Evolutionary conservation across 1,284 basidiomycete species (phyloP), one percentile per base, ranked within the genome.

Genomic region (Irpex sp.): DNA sequence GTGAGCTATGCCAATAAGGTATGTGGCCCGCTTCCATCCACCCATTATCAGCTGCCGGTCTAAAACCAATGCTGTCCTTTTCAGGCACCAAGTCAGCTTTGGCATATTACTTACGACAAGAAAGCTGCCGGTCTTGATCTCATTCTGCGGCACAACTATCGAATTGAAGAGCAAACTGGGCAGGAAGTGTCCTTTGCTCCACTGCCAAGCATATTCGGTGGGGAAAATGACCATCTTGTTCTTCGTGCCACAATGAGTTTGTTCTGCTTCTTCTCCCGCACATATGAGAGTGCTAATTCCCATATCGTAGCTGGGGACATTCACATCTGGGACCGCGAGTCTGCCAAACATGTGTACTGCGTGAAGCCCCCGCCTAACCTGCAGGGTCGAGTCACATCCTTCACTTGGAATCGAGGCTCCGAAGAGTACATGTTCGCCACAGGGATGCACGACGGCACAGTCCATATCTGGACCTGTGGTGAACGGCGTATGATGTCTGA

Each of bases 1-100:
- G 80, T 91, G 59, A 88, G 86, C 69, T 88, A 88, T 66, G 87
- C 89, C 72, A 83, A 83, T 70, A 88, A 87, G 77, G 88, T 85
- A 12, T 42, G 56, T 56, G 28, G 28, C 28, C 28, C 28, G 28
- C 28, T 33, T 33, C 28, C 28, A 33, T 33, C 28, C 18, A 19
- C 18, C 18, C 18, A 16, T 33, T 19, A 21, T 33, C 19, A 33
- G n/a, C 4, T 36, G 9, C n/a, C 14, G 16, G 48, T 51, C 18
- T 33, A 33, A 33, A 33, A 36, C 10, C 35, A 16, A 42, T 57
- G 42, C 62, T 45, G 18, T 37, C 16, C 39, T 59, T 48, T 42
- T 4, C 59, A 90, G 88, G 84, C 87, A 5, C 84, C 89, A n/a
- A 89, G 90, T 3, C 90, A 92, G 70, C 74, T 91, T 9, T 92